These are phyloP conservation scores for Botrytis medusae DNA, from an alignment of 2,329 filamentous ascomycete genomes.

Conservation along the genomic window DNA sequence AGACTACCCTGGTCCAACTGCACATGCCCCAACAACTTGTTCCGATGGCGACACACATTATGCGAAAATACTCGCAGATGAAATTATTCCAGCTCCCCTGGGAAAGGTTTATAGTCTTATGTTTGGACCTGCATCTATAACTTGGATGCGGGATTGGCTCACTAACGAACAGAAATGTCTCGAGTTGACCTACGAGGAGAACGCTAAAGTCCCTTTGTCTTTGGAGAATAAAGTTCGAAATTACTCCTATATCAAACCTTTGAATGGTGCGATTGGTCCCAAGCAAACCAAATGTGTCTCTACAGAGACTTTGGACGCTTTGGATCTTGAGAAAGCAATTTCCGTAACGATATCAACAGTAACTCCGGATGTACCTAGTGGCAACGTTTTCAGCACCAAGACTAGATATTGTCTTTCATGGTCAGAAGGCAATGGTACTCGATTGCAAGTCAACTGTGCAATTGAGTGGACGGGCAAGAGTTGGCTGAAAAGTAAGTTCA, in stretches of 20 bases:
- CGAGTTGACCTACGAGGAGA: conserved; percentile 82
- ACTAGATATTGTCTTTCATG: conserved; percentile 94
- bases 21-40: conserved; percentile 83
- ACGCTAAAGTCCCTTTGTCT: conserved; percentile 57
- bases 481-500: conserved; percentile 81
- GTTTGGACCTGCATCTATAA: conserved; percentile 76
- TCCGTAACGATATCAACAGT: conserved; percentile 81
- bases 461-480: conserved; percentile 98
- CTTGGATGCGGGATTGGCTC: conserved; percentile 86
- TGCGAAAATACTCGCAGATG: conserved; percentile 81
- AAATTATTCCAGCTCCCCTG: conserved; percentile 79
- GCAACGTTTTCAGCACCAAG: conserved; percentile 87
- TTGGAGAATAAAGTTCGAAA: conserved; percentile 72
- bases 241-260: conserved; percentile 89
- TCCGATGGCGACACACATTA: conserved; percentile 77
- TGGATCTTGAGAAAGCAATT: conserved; percentile 85
- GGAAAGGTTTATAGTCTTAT: conserved; percentile 88
- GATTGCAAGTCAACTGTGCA: conserved; percentile 81
- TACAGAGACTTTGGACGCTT: conserved; percentile 75
- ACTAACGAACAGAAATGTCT: conserved; percentile 82
- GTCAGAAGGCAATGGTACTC: conserved; percentile 82
- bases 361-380: conserved; percentile 92
- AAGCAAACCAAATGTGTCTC: conserved; percentile 94
- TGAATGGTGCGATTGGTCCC: conserved; percentile 81
- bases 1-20: conserved; percentile 82